A percentile compares a stretch with the other conserved stretches of the same genome.
Evolutionary conservation across 2,329 filamentous ascomycete genomes (phyloP).

Genomic region (Monilinia polystroma): DNA sequence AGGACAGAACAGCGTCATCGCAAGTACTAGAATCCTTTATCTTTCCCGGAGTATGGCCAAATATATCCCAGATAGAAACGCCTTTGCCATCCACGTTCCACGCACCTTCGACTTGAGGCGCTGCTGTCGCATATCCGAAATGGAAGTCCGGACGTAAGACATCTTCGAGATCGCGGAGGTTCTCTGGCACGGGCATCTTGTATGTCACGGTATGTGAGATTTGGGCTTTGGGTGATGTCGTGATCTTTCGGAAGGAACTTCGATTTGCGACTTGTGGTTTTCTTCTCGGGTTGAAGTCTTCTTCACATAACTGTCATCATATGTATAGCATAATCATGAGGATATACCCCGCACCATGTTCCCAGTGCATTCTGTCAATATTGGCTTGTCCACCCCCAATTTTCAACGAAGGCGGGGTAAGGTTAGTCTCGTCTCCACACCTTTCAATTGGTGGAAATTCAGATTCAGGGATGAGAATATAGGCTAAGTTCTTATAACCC

Average conservation of each 20-base stretch:
- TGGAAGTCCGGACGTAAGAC: conserved; percentile 64
- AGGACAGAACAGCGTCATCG: conserved; percentile 78
- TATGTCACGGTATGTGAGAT: neutral
- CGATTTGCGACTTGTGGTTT: neutral
- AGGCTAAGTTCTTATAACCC: neutral
- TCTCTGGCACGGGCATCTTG: conserved; percentile 18
- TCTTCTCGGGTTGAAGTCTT: neutral
- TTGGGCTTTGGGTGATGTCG: neutral
- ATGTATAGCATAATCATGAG: neutral
- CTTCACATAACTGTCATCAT: neutral
- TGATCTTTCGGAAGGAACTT: neutral
- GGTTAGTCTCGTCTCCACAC: neutral
- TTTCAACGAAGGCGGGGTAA: neutral
- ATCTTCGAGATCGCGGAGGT: conserved; percentile 46
- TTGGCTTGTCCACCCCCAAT: neutral
- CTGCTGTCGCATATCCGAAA: conserved; percentile 77
- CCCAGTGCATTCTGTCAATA: neutral
- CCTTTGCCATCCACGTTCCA: conserved; percentile 71
- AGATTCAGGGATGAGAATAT: neutral
- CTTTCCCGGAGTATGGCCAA: conserved; percentile 75
- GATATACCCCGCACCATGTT: neutral
- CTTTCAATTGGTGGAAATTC: conserved; percentile 8
- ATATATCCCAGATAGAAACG: conserved; percentile 82
- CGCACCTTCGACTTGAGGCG: conserved; percentile 83
- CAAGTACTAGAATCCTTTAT: conserved; percentile 74